Evolutionary conservation across 306 rosid species (phyloP).

Genomic region (Sphenostylis stenocarpa): DNA sequence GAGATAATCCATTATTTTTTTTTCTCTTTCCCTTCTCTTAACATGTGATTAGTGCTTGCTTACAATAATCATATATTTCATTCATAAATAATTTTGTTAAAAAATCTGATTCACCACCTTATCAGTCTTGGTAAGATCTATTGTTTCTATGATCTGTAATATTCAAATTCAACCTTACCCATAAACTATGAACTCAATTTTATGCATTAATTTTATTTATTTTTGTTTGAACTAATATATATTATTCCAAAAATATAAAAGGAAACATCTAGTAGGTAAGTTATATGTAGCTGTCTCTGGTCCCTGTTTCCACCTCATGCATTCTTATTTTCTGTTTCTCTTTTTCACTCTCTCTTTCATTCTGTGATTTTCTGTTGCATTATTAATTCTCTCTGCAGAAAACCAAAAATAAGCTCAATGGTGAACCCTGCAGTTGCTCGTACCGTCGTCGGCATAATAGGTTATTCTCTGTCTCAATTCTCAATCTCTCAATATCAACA

Average conservation of each 20-base stretch:
- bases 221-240: not conserved
- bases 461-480: constrained; percentile 33
- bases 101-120: too few species aligned
- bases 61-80: too few species aligned
- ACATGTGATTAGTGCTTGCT: too few species aligned
- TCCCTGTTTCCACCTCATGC: not conserved
- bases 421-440: constrained; percentile 37
- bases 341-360: not conserved
- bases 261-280: not conserved
- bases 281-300: constrained; percentile 20
- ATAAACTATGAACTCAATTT: too few species aligned
- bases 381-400: not conserved
- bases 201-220: not conserved
- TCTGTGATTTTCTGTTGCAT: not conserved
- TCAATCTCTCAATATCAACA: not conserved
- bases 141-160: too few species aligned
- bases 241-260: not conserved
- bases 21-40: too few species aligned
- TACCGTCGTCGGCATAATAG: constrained; percentile 53
- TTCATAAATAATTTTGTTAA: too few species aligned
- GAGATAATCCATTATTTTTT: not conserved
- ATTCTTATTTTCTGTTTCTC: not conserved
- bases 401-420: constrained; percentile 36
- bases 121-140: too few species aligned
- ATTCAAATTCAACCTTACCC: too few species aligned